Percentiles rank a stretch among this genome's conserved stretches.
Conservation (phyloP, 1,139 yeast genomes). For the Meyerozyma elateridarum region DNA sequence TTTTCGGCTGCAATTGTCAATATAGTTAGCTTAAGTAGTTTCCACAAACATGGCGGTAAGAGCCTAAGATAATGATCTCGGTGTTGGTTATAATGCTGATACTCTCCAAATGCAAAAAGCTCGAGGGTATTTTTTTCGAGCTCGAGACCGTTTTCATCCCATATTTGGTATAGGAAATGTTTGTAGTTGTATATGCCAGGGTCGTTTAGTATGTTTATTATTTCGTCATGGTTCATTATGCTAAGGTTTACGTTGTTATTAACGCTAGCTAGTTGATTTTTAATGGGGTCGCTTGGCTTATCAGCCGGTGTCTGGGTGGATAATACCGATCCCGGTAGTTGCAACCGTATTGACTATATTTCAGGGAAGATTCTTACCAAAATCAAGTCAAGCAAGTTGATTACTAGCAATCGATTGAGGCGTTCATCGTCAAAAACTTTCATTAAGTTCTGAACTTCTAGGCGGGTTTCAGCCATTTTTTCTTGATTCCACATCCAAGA, state of each 20-base stretch:
- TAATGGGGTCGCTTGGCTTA: too few species aligned
- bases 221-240: too few species aligned
- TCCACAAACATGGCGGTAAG: conserved; percentile 4
- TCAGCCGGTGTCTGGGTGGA: too few species aligned
- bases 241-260: too few species aligned
- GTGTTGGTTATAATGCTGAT: conserved; percentile 6
- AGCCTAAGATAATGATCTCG: conserved; percentile 6
- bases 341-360: too few species aligned
- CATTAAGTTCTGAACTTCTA: conserved; percentile 10
- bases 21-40: conserved; percentile 9
- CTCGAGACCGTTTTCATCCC: neutral
- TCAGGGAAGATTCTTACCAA: conserved; percentile 12
- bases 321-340: too few species aligned
- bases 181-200: conserved; percentile 1
- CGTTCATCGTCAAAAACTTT: conserved; percentile 14
- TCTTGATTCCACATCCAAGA: neutral
- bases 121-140: conserved; percentile 10
- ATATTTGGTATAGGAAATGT: too few species aligned
- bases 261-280: too few species aligned
- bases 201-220: too few species aligned
- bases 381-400: conserved; percentile 25
- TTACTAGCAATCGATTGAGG: conserved; percentile 28
- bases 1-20: conserved; percentile 6
- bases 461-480: neutral
- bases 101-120: conserved; percentile 12